Percentiles rank a stretch among this genome's conserved stretches.
These are phyloP conservation scores for Diaporthe ampelina DNA, from an alignment of 2,329 filamentous ascomycete genomes.

Conservation along the genomic window DNA sequence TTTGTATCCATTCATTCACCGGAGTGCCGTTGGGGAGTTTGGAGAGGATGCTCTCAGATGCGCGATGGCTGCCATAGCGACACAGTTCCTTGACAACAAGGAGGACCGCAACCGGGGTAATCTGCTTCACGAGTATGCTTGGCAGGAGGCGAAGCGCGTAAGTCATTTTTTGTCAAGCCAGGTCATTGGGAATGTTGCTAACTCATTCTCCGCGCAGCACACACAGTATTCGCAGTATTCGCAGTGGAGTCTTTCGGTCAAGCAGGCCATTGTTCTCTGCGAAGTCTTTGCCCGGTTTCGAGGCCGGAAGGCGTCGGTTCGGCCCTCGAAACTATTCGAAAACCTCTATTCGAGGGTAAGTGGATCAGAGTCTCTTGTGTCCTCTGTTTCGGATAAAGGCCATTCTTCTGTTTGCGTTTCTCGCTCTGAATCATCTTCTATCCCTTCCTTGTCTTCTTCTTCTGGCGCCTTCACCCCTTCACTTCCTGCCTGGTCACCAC, in stretches of 20 bases:
- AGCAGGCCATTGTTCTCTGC: constrained; percentile 68
- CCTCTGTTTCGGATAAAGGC: constrained; percentile 50
- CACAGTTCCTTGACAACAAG: constrained; percentile 62
- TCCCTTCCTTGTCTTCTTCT: constrained; percentile 44
- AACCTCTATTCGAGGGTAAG: constrained; percentile 68
- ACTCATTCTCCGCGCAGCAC: constrained; percentile 31
- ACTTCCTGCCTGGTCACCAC: constrained; percentile 40
- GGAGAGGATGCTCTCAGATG: constrained; percentile 62
- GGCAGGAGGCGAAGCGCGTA: constrained; percentile 64
- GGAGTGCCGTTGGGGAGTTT: constrained; percentile 57
- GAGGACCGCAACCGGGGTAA: constrained; percentile 65
- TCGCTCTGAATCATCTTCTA: constrained; percentile 45
- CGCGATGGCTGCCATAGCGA: constrained; percentile 70
- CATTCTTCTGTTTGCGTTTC: constrained; percentile 47
- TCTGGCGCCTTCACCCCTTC: constrained; percentile 30
- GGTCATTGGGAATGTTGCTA: no score
- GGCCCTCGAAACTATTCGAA: constrained; percentile 64
- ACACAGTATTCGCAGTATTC: constrained; percentile 61
- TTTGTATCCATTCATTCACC: constrained; percentile 65
- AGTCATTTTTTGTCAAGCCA: constrained; percentile 48
- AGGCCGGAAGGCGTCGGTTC: constrained; percentile 62
- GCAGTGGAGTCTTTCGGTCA: constrained; percentile 64
- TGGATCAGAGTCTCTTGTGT: constrained; percentile 49
- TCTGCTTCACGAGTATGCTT: constrained; percentile 65
- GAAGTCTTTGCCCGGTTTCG: constrained; percentile 69